Evolutionary conservation across 208 protist species (phyloP).

Genomic region (Polymyxa betae): DNA sequence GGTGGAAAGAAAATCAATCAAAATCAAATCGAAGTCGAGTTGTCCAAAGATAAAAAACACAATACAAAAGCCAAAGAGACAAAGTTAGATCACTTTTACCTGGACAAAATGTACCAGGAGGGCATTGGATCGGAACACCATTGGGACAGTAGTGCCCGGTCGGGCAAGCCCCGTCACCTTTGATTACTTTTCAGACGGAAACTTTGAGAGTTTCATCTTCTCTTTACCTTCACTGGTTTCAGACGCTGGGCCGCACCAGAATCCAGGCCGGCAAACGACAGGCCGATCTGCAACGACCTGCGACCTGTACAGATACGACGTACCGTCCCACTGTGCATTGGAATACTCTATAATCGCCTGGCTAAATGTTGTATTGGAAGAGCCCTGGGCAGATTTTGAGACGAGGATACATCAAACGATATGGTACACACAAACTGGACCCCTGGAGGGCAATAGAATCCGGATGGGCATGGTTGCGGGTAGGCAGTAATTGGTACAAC

Average conservation of each 20-base stretch:
- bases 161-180: slow-evolving; percentile 35
- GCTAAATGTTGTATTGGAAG: slow-evolving; percentile 19
- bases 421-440: background rate
- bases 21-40: too few species aligned
- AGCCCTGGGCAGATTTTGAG: background rate
- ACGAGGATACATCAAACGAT: background rate
- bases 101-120: slow-evolving; percentile 28
- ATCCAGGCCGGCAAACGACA: slow-evolving; percentile 6
- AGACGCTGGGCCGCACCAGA: background rate
- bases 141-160: slow-evolving; percentile 16
- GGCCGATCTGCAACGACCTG: background rate
- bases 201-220: background rate
- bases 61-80: background rate
- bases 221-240: slow-evolving; percentile 7
- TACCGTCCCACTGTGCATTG: background rate
- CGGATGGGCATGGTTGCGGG: background rate
- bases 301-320: slow-evolving; percentile 10
- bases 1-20: too few species aligned
- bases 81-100: background rate
- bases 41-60: too few species aligned
- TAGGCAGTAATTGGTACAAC: background rate
- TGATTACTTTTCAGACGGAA: background rate
- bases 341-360: background rate
- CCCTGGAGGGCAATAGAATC: background rate
- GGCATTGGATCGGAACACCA: slow-evolving; percentile 11